Percentiles rank a stretch among this genome's conserved stretches.
phyloP scores from a whole-genome alignment of 352 stramenopile genomes.

The Phytophthora quininea region DNA sequence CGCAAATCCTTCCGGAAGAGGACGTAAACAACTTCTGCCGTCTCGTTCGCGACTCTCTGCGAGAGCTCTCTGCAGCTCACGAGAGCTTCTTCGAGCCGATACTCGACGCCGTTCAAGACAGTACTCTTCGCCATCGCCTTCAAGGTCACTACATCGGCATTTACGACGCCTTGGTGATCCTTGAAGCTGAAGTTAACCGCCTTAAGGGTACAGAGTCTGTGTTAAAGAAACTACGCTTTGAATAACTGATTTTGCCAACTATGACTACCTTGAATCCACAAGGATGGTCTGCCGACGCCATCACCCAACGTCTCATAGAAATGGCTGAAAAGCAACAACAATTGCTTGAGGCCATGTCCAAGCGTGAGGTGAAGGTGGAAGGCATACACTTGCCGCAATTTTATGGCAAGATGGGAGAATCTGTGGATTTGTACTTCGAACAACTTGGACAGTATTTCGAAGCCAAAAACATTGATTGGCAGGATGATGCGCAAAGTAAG shows the following conservation, averaged over 20 bases:
- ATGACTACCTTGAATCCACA: conserved; percentile 20
- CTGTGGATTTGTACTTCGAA: conserved; percentile 24
- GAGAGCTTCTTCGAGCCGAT: conserved; percentile 3
- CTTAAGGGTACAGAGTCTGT: not conserved
- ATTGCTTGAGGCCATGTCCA: conserved; percentile 20
- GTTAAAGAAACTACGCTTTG: conserved; percentile 3
- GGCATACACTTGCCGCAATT: conserved; percentile 19
- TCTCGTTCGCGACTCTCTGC: not conserved
- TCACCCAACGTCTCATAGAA: conserved; percentile 10
- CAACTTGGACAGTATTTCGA: conserved; percentile 22
- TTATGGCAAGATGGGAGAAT: conserved; percentile 13
- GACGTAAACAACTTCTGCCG: conserved; percentile 9
- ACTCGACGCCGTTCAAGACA: not conserved
- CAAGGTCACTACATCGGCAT: conserved; percentile 2
- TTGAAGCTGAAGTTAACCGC: conserved; percentile 1
- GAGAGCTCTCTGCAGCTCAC: not conserved
- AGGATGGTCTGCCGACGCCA: conserved; percentile 14
- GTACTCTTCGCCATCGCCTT: not conserved
- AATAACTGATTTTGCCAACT: conserved; percentile 15
- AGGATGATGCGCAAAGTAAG: conserved; percentile 1
- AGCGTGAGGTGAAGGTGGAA: conserved; percentile 24
- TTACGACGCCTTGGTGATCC: not conserved
- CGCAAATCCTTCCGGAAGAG: conserved; percentile 6
- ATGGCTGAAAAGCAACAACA: conserved; percentile 21
- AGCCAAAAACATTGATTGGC: conserved; percentile 18